Evolutionary conservation across 1,284 basidiomycete species (phyloP), one percentile per base, ranked within the genome.

Genomic region (Cutaneotrichosporon spelunceum): DNA sequence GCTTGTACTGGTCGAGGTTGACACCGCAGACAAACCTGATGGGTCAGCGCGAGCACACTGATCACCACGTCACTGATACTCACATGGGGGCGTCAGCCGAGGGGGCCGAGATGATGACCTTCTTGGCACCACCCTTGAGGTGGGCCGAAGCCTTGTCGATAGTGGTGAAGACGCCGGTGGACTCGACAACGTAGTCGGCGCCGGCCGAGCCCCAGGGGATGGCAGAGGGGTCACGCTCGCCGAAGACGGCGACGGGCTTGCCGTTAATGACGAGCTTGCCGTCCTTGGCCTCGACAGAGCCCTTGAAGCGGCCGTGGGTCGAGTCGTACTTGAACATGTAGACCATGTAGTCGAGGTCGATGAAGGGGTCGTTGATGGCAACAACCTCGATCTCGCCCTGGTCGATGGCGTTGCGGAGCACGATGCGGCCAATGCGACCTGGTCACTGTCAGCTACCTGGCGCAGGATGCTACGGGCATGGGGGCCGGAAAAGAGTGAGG

Each of bases 281-380:
- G 75, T 93, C 89, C 84, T 90, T 89, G 79, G 83, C 81, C 79
- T 87, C 84, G 72, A 99, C 87, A 61, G 84, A 80, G 67, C 94
- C 95, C 79, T 92, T 88, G 88, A 90, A 99, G 80, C 89, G 87
- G 68, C 95, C 92, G 84, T 99, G 95, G 74, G 94, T 93, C 74
- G 76, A 93, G 81, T 98, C 95, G 81, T 89, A 98, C 86, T 97
- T 98, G 91, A 98, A 96, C 94, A 99, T 96, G 88, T 99, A 97
- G 79, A 92, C 93, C 92, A 95, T 94, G 86, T 96, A 96, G 11
- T 89, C 86, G 71, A 95, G 88, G 80, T 92, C 88, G 74, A 96
- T 95, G 88, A 96, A 97, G 65, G 93, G 93, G 82, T 94, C 91
- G 84, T 94, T 94, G 72, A 95, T 81, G 61, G 91, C 91, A 42